Base-by-base conservation (phyloP, 1,284 basidiomycete species). In the Ceratorhiza oryzae-sativae region DNA sequence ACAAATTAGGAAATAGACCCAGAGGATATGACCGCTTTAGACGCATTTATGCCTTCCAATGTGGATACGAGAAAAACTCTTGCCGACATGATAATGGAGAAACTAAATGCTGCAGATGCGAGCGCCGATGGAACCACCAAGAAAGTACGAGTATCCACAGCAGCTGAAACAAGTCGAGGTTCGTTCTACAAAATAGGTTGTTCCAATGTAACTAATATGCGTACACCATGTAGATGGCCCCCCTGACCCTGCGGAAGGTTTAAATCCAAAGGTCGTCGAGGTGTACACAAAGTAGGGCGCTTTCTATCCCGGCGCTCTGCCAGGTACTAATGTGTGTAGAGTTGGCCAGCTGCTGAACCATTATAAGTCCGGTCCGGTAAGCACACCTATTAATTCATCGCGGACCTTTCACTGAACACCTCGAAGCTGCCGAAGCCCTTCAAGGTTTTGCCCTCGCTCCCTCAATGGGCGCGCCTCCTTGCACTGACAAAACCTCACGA, bases 401-500 rank as follows among this genome's bases (percentile, higher is more conserved):
- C 18, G 34, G 12, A 27, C 20, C 18, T 25, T 36, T 59, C 18
- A 59, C 27, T n/a, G 6, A 42, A 2, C 13, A 5, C 23, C n/a
- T 18, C 5, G 51, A 32, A 68, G 65, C 51, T 99, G 0, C 97
- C 97, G 20, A 99, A 99, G 83, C 87, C 95, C 1, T 97, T 99
- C 88, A 99, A 99, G 84, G 94, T 99, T 73, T 92, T 99, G 36
- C 97, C 97, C 2, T 94, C 96, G 4, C 88, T 98, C 25, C 93
- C 94, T 5, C 91, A 94, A 75, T 99, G 97, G 97, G 95, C 96
- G 8, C 92, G 95, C 68, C 90, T 99, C 74, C 88, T 99, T 63
- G 95, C 97, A 34, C 87, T 99, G 63, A 99, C 97, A 20, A 86
- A 87, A 74, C 97, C 97, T 0, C 90, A 94, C 80, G 87, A 89